Conservation (phyloP, 2,329 filamentous ascomycete species). For the Paraconiothyrium sp. region DNA sequence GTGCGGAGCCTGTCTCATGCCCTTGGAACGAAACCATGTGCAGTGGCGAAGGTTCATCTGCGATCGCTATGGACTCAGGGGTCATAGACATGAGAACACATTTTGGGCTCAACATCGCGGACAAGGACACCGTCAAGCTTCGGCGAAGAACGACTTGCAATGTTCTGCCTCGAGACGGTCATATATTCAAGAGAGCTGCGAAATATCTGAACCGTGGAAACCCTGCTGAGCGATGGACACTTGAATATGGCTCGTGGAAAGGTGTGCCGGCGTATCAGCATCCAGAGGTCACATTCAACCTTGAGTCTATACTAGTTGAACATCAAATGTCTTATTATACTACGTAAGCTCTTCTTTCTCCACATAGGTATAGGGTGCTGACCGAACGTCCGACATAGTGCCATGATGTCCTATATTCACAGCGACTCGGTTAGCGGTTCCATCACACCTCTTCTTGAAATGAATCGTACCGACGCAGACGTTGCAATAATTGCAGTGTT, state of each 20-base stretch:
- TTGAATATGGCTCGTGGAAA: constrained; percentile 4
- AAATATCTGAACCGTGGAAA: not conserved
- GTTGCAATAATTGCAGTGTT: constrained; percentile 13
- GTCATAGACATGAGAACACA: constrained; percentile 20
- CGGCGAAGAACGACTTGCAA: constrained; percentile 21
- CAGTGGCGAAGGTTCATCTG: constrained; percentile 7
- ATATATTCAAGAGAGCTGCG: constrained; percentile 5
- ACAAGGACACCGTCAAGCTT: constrained; percentile 17
- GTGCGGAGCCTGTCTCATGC: constrained; percentile 5
- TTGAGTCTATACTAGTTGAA: not conserved
- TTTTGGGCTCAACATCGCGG: constrained; percentile 21
- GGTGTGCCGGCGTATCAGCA: constrained; percentile 7
- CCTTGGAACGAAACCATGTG: constrained; percentile 21
- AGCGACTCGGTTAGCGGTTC: not conserved
- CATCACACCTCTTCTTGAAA: constrained; percentile 8
- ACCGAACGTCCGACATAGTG: not conserved
- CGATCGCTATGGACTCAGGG: constrained; percentile 25
- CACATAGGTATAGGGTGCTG: not conserved
- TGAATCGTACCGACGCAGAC: constrained; percentile 17
- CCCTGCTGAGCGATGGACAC: constrained; percentile 1
- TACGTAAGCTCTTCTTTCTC: not conserved
- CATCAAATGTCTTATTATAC: constrained; percentile 10
- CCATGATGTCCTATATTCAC: constrained; percentile 3
- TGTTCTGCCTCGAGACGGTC: constrained; percentile 11
- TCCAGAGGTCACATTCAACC: constrained; percentile 11